These are phyloP conservation scores for Plasmodium vinckei DNA, from an alignment of 169 alveolate species.

Conservation along the genomic window DNA sequence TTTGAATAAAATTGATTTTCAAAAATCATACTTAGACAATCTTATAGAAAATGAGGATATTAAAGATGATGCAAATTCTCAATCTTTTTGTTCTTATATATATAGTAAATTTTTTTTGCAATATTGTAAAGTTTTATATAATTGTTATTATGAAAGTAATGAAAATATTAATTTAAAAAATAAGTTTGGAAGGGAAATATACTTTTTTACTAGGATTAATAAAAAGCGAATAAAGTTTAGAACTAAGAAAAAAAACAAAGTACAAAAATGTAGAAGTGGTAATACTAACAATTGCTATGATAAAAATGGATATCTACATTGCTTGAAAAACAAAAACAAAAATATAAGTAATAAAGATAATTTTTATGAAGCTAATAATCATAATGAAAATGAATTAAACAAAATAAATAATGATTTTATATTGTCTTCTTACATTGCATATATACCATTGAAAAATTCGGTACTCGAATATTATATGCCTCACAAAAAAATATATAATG, in stretches of 20 bases:
- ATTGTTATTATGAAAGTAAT: constrained; percentile 1
- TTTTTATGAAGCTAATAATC: neutral
- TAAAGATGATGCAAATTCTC: constrained; percentile 3
- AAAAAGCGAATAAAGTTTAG: neutral
- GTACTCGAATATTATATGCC: constrained; percentile 32
- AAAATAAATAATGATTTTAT: neutral
- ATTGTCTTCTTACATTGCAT: constrained; percentile 19
- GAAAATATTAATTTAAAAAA: neutral
- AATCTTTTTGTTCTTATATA: constrained; percentile 12
- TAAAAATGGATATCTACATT: too few species aligned
- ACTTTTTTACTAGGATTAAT: neutral
- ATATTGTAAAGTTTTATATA: constrained; percentile 5
- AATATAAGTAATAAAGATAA: too few species aligned
- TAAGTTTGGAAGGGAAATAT: constrained; percentile 25
- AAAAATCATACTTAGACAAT: constrained; percentile 14
- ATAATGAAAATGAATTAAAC: neutral
- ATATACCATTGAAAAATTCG: neutral
- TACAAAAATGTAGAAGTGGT: neutral
- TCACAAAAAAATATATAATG: neutral
- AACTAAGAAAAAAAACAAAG: constrained; percentile 1
- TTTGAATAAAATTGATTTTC: neutral
- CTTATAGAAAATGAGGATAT: constrained; percentile 29
- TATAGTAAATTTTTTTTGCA: constrained; percentile 16
- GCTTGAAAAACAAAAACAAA: too few species aligned
- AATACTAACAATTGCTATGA: neutral